Percentiles rank a stretch among this genome's conserved stretches.
Evolutionary conservation across 176 grass and related monocot species (phyloP).

Genomic region (Ampelocalamus luodianensis): DNA sequence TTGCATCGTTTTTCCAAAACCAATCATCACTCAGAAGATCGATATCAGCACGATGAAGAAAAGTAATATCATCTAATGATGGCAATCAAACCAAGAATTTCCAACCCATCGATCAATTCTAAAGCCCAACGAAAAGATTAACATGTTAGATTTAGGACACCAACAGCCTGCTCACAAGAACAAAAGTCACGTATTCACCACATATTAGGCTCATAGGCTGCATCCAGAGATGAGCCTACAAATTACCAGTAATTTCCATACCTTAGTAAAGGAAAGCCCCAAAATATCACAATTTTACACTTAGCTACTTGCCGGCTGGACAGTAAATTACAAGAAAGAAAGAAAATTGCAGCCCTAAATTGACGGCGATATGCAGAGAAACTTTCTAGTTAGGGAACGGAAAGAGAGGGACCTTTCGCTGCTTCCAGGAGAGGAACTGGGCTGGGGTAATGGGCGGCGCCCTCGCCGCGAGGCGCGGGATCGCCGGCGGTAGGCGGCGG

Average conservation of each 20-base stretch:
- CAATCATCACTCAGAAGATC: neutral
- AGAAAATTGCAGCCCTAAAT: constrained; percentile 24
- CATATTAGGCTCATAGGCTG: neutral
- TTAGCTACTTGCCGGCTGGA: neutral
- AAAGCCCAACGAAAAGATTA: neutral
- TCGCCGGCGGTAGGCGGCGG: constrained; percentile 21
- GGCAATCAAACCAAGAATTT: neutral
- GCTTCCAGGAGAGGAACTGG: constrained; percentile 88
- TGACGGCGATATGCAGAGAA: neutral
- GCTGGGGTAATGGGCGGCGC: constrained; percentile 51
- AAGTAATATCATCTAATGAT: neutral
- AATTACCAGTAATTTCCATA: neutral
- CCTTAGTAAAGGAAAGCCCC: neutral
- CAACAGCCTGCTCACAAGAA: neutral
- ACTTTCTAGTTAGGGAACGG: neutral
- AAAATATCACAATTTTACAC: neutral
- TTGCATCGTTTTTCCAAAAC: neutral
- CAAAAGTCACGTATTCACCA: neutral
- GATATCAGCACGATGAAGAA: neutral
- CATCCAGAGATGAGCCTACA: neutral
- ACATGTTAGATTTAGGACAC: neutral
- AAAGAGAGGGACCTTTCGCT: constrained; percentile 58
- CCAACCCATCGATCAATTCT: neutral
- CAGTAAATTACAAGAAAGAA: neutral
- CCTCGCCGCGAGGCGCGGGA: neutral